Evolutionary conservation across 2,329 filamentous ascomycete genomes (phyloP), one percentile per base, ranked within the genome.

Genomic region (Neurospora sp.): DNA sequence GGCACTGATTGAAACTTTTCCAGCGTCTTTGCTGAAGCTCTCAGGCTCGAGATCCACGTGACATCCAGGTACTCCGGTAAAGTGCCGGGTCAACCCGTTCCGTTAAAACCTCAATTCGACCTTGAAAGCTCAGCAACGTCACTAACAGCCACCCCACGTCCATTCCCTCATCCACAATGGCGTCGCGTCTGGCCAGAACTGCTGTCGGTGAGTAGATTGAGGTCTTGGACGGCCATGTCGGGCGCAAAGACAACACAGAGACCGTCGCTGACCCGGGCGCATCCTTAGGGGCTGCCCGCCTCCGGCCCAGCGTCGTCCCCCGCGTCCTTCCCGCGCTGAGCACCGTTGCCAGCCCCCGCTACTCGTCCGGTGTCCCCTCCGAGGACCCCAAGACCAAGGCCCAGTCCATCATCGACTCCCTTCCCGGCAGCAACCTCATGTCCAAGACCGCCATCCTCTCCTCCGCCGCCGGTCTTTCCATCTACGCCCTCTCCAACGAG

Each of bases 401-500:
- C 72, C 92, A 96, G 85, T 97, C 93, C 75, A 92, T 99, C 83
- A 86, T 99, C 79, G 93, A 99, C 79, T 86, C 94, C 74, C 88
- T 99, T 69, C 96, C 96, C 78, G 96, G 96, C 78, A 97, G 89
- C 88, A 95, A 88, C 80, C 86, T 97, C 75, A 85, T 97, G 80
- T 96, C 93, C 83, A 99, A 99, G 91, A 93, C 93, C 77, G 96
- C 96, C 79, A 95, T 97, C 81, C 91, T 99, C 79, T 98, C 95
- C 80, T 94, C 93, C 78, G 91, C 91, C 75, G 93, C 96, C 79
- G 95, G 92, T 84, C 84, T 97, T 77, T 94, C 92, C 79, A 88
- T 97, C 82, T 97, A 96, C 81, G 96, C 93, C 79, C 93, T 99
- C 84, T 96, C 92, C 90, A 99, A 97, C 85, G 96, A 99, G 89